Evolutionary conservation across 2,329 filamentous ascomycete genomes (phyloP).

Genomic region (Juglanconis oblonga): DNA sequence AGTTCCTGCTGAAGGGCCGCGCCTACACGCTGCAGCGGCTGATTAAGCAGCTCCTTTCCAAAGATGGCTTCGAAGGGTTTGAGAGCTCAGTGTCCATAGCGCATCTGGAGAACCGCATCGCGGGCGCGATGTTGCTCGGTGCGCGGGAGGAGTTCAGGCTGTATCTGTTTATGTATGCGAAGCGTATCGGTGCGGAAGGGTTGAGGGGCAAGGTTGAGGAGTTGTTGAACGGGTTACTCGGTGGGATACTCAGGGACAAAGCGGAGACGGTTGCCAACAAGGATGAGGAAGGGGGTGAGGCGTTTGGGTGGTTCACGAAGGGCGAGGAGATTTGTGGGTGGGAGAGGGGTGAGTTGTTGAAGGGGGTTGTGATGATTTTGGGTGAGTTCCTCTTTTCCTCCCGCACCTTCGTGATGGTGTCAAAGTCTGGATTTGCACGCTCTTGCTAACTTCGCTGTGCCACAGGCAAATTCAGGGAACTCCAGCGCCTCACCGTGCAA

Average conservation of each 20-base stretch:
- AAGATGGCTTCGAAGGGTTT: conserved; percentile 88
- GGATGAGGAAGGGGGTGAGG: conserved; percentile 35
- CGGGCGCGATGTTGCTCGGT: conserved; percentile 79
- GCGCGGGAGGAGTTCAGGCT: conserved; percentile 90
- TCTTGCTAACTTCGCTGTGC: conserved; percentile 29
- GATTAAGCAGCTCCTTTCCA: conserved; percentile 82
- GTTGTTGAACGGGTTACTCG: conserved; percentile 76
- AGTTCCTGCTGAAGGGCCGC: conserved; percentile 85
- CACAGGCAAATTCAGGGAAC: conserved; percentile 87
- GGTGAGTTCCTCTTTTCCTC: conserved; percentile 56
- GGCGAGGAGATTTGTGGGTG: conserved; percentile 82
- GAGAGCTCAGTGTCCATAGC: conserved; percentile 90
- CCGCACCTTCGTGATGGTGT: not conserved
- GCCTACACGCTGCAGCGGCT: conserved; percentile 89
- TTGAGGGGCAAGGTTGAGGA: conserved; percentile 88
- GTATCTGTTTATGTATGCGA: conserved; percentile 98
- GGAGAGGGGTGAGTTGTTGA: conserved; percentile 82
- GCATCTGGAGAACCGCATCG: conserved; percentile 91
- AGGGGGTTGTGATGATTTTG: conserved; percentile 87
- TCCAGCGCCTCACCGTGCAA: conserved; percentile 91
- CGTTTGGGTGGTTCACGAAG: conserved; percentile 61
- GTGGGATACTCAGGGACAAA: conserved; percentile 64
- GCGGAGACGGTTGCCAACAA: conserved; percentile 25
- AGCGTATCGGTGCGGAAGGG: conserved; percentile 88
- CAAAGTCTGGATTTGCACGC: not conserved